phyloP scores from a whole-genome alignment of 257 asterid genomes.

The Eucommia ulmoides region DNA sequence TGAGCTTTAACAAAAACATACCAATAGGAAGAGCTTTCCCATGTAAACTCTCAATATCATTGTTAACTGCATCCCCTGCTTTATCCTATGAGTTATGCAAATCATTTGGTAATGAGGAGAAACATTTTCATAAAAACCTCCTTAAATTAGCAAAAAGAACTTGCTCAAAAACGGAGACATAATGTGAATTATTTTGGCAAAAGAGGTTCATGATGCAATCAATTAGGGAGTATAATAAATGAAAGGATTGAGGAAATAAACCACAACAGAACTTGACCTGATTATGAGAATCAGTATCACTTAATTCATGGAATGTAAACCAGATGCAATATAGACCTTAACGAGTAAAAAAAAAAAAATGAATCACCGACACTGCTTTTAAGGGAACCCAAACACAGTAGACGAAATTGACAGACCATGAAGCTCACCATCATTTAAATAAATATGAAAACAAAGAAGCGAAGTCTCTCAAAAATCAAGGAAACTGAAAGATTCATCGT shows the following conservation, averaged over 20 bases:
- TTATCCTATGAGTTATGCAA: slow-evolving; percentile 29
- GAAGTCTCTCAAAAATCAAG: not conserved
- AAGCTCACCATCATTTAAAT: not conserved
- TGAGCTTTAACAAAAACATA: slow-evolving; percentile 3
- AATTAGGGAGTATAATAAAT: too few species aligned
- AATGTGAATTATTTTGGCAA: not conserved
- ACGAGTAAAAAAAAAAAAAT: too few species aligned
- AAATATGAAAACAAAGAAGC: not conserved
- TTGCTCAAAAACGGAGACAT: not conserved
- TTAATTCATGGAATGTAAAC: too few species aligned
- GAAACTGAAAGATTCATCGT: not conserved
- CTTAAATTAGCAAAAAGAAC: slow-evolving; percentile 4
- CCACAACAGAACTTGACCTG: too few species aligned
- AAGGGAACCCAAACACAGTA: too few species aligned
- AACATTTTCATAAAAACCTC: too few species aligned
- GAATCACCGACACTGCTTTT: too few species aligned
- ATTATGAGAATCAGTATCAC: too few species aligned
- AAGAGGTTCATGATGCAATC: not conserved
- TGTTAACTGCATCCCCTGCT: slow-evolving; percentile 22
- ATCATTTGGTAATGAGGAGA: slow-evolving; percentile 5
- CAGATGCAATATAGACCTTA: too few species aligned
- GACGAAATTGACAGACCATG: too few species aligned
- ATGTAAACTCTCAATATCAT: slow-evolving; percentile 38
- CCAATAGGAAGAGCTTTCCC: slow-evolving; percentile 46
- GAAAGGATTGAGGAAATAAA: too few species aligned